These are phyloP conservation scores for Nigrospora oryzae DNA, from an alignment of 2,329 filamentous ascomycete genomes.

Conservation along the genomic window DNA sequence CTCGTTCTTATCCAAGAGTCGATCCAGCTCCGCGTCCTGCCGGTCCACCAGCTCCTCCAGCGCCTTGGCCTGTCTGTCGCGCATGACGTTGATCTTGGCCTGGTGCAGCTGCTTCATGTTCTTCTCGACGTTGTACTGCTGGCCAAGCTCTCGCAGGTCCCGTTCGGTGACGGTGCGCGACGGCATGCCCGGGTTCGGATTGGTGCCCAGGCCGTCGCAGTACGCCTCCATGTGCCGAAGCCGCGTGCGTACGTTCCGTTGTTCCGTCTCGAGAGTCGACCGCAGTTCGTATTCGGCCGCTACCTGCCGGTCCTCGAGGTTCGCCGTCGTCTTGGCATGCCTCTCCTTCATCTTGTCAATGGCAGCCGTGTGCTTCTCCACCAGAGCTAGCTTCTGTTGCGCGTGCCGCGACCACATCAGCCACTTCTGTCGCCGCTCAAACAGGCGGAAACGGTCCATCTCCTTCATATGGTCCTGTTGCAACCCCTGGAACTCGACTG, in stretches of 20 bases:
- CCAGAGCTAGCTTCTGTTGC: conserved; percentile 34
- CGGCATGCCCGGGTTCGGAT: conserved; percentile 29
- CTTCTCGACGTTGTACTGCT: conserved; percentile 53
- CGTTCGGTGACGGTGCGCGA: conserved; percentile 48
- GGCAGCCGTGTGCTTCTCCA: conserved; percentile 37
- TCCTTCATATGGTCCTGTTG: conserved; percentile 38
- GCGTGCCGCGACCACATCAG: conserved; percentile 42
- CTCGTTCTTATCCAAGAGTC: conserved; percentile 33
- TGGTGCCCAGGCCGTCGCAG: conserved; percentile 44
- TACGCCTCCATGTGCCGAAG: conserved; percentile 62
- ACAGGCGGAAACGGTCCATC: conserved; percentile 41
- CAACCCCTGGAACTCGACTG: conserved; percentile 34
- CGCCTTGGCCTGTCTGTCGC: conserved; percentile 53
- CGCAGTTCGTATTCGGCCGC: conserved; percentile 53
- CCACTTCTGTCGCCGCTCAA: conserved; percentile 38
- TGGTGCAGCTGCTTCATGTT: conserved; percentile 51
- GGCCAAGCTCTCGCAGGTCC: conserved; percentile 48
- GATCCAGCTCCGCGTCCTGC: conserved; percentile 43
- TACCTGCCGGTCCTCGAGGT: conserved; percentile 55
- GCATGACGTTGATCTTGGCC: conserved; percentile 55
- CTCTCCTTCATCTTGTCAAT: conserved; percentile 45
- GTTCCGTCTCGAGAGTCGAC: conserved; percentile 43
- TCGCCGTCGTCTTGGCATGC: conserved; percentile 41
- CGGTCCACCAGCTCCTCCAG: conserved; percentile 50
- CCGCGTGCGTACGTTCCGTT: conserved; percentile 46